Evolutionary conservation across 768 basidiomycete genomes (phyloP).

Genomic region (Pleurotus platypus): DNA sequence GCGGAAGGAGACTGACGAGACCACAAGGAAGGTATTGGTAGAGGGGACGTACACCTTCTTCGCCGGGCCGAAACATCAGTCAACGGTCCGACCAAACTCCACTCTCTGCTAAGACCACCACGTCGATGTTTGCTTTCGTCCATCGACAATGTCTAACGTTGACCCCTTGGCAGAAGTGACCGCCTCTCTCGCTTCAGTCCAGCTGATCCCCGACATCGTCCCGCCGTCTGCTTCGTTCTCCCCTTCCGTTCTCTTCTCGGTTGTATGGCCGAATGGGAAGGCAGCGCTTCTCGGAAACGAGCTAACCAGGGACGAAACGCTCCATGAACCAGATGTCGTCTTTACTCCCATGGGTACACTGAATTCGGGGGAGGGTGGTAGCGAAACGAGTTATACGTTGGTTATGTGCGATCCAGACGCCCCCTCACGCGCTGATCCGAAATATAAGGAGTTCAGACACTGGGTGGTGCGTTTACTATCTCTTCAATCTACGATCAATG

Average conservation of each 20-base stretch:
- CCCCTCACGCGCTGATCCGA: constrained; percentile 45
- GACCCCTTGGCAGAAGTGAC: constrained; percentile 32
- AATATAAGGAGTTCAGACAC: constrained; percentile 50
- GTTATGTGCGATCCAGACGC: constrained; percentile 62
- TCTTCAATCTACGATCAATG: no score
- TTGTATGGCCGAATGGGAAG: constrained; percentile 37
- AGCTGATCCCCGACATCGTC: constrained; percentile 45
- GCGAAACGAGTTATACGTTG: constrained; percentile 42
- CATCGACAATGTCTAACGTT: neutral
- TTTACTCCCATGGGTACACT: constrained; percentile 38
- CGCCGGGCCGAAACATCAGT: no score
- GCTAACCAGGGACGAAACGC: constrained; percentile 29
- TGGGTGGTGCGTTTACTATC: constrained; percentile 41
- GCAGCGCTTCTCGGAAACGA: constrained; percentile 30
- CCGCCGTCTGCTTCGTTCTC: constrained; percentile 25
- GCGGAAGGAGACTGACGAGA: no score
- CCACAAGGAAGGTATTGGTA: constrained; percentile 55
- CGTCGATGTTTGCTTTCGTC: no score
- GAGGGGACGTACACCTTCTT: no score
- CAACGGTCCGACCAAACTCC: no score
- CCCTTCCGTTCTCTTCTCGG: constrained; percentile 39
- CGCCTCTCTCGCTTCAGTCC: constrained; percentile 29
- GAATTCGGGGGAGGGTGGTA: constrained; percentile 13
- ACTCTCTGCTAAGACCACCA: no score
- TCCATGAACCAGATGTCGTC: constrained; percentile 47